Evolutionary conservation across 2,329 filamentous ascomycete genomes (phyloP), one percentile per base, ranked within the genome.

Genomic region (Colletotrichum simmondsii): DNA sequence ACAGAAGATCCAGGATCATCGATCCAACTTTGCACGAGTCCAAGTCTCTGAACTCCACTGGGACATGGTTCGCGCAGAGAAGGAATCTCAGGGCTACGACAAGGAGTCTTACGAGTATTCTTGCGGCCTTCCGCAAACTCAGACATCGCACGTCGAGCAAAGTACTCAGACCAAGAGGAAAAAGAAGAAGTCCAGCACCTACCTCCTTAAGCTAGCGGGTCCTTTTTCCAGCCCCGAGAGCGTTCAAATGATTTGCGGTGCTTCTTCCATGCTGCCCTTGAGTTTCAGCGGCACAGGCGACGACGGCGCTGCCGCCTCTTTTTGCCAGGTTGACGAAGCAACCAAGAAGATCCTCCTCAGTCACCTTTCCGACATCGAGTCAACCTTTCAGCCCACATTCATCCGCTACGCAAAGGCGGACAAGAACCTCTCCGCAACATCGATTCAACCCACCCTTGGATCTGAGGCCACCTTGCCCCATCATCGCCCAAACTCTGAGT

Each of bases 401-500:
- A 56, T 76, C 59, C 63, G 46, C 37, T 32, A 73, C 57, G 70
- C 66, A 2, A 68, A 61, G 14, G 76, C 75, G 12, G 49, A 58
- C 0, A 77, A 77, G 62, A 28, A 53, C 10, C 57, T 77, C 0
- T 75, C 68, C 2, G 24, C 42, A 1, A 22, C 56, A 22, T 75
- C 68, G 11, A 28, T 22, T 2, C 67, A 75, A 57, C 75, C 76
- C 4, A 77, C 71, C 6, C 71, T 77, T 3, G 75, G 75, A 5
- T 53, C 76, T 26, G 72, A 76, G 24, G 65, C 74, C 2, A 77
- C 71, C 28, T 65, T 77, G 42, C 72, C 76, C 7, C 75, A 77
- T 30, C 26, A 72, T 57, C 72, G 74, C 5, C 79, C 79, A 14
- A 78, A 76, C 28, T 54, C 28, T 72, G 75, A 12, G 73, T 68